Percentiles rank a stretch among this genome's conserved stretches.
Evolutionary conservation across 805 yeast species (phyloP).

Genomic region (Metschnikowia rubicola): DNA sequence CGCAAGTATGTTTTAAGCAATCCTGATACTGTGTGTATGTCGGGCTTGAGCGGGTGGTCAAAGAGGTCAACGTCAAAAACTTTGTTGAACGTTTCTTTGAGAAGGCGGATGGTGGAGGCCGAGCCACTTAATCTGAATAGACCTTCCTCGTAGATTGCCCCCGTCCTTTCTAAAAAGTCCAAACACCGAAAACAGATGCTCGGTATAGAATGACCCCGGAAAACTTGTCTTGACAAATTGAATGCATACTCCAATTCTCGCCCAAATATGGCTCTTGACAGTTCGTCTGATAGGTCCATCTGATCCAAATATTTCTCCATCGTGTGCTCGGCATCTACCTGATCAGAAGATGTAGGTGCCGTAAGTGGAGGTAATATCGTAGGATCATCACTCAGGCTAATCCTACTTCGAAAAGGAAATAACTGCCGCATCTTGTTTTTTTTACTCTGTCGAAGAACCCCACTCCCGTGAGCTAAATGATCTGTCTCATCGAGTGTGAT

Average conservation of each 20-base stretch:
- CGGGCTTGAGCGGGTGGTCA: slow-evolving; percentile 46
- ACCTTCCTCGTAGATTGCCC: slow-evolving; percentile 85
- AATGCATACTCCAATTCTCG: slow-evolving; percentile 53
- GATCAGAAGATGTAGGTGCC: not conserved
- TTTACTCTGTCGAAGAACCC: slow-evolving; percentile 30
- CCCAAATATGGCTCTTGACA: slow-evolving; percentile 55
- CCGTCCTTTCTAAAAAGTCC: slow-evolving; percentile 57
- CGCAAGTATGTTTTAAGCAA: slow-evolving; percentile 78
- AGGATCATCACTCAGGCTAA: slow-evolving; percentile 1
- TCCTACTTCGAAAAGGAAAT: slow-evolving; percentile 47
- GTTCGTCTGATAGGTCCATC: slow-evolving; percentile 32
- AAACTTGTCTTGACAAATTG: slow-evolving; percentile 46
- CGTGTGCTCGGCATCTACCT: slow-evolving; percentile 1
- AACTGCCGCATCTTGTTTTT: slow-evolving; percentile 53
- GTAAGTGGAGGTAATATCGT: not conserved
- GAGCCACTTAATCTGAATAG: slow-evolving; percentile 89
- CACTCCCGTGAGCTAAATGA: too few relatives aligned
- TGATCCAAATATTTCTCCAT: slow-evolving; percentile 31
- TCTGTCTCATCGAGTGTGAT: slow-evolving; percentile 6
- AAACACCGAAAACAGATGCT: slow-evolving; percentile 75
- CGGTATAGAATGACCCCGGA: slow-evolving; percentile 55
- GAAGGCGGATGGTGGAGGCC: slow-evolving; percentile 64
- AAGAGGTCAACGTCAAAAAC: slow-evolving; percentile 67
- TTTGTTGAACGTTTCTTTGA: slow-evolving; percentile 66
- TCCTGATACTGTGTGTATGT: slow-evolving; percentile 85